Evolutionary conservation across 73 alveolate genomes (phyloP).

Genomic region (Paramecium sonneborni): DNA sequence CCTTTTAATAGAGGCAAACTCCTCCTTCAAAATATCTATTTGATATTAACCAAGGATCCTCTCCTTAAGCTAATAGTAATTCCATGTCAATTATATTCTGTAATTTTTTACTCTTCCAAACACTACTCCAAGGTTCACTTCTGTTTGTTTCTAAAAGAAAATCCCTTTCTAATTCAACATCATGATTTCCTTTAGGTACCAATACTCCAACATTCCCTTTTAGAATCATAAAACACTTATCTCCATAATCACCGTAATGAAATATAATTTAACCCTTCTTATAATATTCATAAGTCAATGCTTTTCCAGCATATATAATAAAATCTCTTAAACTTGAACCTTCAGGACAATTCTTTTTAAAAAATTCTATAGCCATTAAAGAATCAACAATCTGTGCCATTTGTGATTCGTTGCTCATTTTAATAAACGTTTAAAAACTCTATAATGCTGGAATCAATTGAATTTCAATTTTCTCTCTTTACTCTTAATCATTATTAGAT

Average conservation of each 20-base stretch:
- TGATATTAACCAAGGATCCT: neutral
- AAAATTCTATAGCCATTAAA: neutral
- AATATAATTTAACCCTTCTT: neutral
- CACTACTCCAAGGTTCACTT: neutral
- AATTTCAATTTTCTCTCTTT: neutral
- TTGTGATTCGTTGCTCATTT: neutral
- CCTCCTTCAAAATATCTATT: neutral
- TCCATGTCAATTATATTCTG: neutral
- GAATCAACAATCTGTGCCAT: neutral
- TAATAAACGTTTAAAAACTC: neutral
- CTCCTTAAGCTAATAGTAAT: neutral
- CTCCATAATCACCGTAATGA: slow-evolving; percentile 49
- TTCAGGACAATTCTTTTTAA: neutral
- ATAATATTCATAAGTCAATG: neutral
- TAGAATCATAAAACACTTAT: neutral
- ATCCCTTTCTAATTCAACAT: neutral
- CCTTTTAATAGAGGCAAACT: neutral
- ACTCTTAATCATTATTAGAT: neutral
- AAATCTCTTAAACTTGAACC: slow-evolving; percentile 24
- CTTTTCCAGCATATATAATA: neutral
- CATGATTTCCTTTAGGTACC: neutral
- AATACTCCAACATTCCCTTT: slow-evolving; percentile 34
- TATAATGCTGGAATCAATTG: neutral
- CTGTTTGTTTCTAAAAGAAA: neutral
- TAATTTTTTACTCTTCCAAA: neutral